Percentiles rank a stretch among this genome's conserved stretches.
Evolutionary conservation across 495 filamentous ascomycete genomes (phyloP).

Genomic region (Massariosphaeria phaeospora): DNA sequence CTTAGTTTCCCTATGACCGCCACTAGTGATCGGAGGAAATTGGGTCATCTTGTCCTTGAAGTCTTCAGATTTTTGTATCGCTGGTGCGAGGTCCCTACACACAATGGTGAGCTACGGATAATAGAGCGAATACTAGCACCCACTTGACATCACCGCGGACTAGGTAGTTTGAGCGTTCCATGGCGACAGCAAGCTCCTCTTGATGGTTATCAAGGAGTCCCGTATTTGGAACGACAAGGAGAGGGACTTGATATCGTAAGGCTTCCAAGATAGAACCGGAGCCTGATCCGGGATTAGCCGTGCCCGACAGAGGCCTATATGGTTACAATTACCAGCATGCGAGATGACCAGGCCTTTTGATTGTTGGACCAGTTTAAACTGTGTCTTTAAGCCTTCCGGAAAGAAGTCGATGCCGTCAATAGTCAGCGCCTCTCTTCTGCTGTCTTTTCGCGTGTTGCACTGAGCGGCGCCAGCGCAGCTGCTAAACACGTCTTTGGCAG

Average conservation of each 20-base stretch:
- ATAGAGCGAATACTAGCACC: conserved; percentile 14
- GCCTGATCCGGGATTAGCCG: conserved; percentile 48
- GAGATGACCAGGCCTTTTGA: conserved; percentile 68
- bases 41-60: conserved; percentile 15
- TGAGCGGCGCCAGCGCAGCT: conserved; percentile 8
- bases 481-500: conserved; percentile 45
- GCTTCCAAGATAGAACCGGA: conserved; percentile 86
- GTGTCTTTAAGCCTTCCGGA: conserved; percentile 48
- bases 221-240: conserved; percentile 84
- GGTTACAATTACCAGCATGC: conserved; percentile 65
- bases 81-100: conserved; percentile 7
- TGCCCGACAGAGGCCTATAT: not conserved
- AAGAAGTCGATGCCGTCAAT: conserved; percentile 65
- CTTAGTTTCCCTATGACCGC: conserved; percentile 26
- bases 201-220: conserved; percentile 87
- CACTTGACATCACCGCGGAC: conserved; percentile 63
- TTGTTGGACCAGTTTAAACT: conserved; percentile 47
- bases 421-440: conserved; percentile 38
- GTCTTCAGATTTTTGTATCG: conserved; percentile 7
- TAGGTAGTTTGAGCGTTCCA: conserved; percentile 64
- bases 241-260: conserved; percentile 57
- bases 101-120: not conserved
- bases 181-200: conserved; percentile 70
- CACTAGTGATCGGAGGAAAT: conserved; percentile 28
- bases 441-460: not conserved